Conservation (phyloP, 2,329 filamentous ascomycete genomes). For the Tolypocladium ovalisporum region DNA sequence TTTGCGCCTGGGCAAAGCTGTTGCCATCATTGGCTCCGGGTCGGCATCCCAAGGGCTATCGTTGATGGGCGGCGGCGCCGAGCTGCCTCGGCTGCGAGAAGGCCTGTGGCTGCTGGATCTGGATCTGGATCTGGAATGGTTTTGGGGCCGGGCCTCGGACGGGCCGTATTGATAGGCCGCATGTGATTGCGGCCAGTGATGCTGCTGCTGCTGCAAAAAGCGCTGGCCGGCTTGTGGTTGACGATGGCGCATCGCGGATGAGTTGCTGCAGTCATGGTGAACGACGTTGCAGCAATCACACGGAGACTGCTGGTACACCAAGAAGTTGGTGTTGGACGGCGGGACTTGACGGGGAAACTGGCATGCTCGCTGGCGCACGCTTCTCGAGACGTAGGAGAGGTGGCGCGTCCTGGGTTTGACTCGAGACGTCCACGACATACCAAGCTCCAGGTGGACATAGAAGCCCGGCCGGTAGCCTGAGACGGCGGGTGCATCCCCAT, state of each 20-base stretch:
- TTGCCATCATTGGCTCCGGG: constrained; percentile 15
- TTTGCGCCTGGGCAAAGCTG: constrained; percentile 12
- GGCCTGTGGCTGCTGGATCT: not conserved
- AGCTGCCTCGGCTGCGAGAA: constrained; percentile 25
- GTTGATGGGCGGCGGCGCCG: constrained; percentile 36
- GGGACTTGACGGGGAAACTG: not conserved
- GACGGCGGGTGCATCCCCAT: not conserved
- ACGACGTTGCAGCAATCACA: not conserved
- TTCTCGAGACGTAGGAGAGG: constrained; percentile 8
- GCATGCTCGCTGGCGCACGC: not conserved
- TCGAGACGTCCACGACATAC: constrained; percentile 30
- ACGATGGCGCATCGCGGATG: not conserved
- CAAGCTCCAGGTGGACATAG: constrained; percentile 41
- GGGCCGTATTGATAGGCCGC: not conserved
- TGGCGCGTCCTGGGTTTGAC: constrained; percentile 31
- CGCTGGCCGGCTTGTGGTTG: not conserved
- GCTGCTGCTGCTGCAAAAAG: not conserved
- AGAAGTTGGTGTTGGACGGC: not conserved
- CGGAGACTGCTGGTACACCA: not conserved
- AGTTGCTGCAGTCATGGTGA: not conserved
- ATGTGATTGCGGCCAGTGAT: not conserved
- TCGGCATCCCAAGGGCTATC: constrained; percentile 35
- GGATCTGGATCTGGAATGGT: not conserved
- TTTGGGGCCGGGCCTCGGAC: not conserved
- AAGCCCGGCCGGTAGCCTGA: constrained; percentile 21